These are phyloP conservation scores for Medakamo hakoo DNA, from an alignment of 139 green algal species.

Conservation along the genomic window DNA sequence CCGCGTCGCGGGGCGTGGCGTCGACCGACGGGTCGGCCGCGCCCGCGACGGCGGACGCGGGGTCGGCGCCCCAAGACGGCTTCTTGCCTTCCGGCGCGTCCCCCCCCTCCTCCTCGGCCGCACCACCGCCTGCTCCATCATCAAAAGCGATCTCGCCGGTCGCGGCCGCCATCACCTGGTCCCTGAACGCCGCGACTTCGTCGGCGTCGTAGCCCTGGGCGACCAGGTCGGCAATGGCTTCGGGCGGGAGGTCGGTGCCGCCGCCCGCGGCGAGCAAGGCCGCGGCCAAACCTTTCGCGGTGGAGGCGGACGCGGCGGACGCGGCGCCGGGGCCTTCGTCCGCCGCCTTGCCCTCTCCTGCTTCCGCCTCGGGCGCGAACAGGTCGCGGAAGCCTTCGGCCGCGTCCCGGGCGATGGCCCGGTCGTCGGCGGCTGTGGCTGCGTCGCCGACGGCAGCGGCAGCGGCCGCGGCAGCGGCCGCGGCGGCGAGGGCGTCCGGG, in stretches of 20 bases:
- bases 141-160: too few relatives aligned
- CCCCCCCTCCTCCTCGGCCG: neutral
- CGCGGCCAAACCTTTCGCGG: neutral
- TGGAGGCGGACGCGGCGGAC: neutral
- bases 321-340: neutral
- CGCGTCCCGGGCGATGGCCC: slow-evolving; percentile 2
- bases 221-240: neutral
- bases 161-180: too few relatives aligned
- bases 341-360: neutral
- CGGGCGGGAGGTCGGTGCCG: neutral
- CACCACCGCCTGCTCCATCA: neutral
- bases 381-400: slow-evolving; percentile 19
- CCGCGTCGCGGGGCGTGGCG: neutral
- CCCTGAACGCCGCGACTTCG: neutral
- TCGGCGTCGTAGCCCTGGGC: slow-evolving; percentile 2
- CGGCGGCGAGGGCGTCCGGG: too few relatives aligned
- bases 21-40: neutral
- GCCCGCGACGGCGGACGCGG: neutral
- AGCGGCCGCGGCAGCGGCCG: too few relatives aligned
- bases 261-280: neutral
- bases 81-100: neutral
- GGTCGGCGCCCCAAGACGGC: too few relatives aligned
- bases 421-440: neutral
- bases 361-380: slow-evolving; percentile 12
- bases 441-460: too few relatives aligned